Conservation (phyloP, 768 basidiomycete genomes). For the Hygrocybe coccinea region DNA sequence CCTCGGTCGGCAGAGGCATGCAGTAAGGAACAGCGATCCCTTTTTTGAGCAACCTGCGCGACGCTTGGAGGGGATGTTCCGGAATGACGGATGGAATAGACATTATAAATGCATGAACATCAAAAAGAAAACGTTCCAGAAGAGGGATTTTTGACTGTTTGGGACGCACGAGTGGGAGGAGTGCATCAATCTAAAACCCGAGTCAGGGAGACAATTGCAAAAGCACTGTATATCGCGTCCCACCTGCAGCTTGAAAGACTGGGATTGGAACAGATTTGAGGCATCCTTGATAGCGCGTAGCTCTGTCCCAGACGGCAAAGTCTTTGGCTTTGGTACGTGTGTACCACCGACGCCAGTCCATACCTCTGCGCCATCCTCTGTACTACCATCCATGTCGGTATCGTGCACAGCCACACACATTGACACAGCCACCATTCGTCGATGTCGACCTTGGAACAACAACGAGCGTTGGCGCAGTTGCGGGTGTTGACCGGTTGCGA, state of each 20-base stretch:
- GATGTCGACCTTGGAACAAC: slow-evolving; percentile 18
- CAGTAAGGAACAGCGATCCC: slow-evolving; percentile 65
- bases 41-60: slow-evolving; percentile 47
- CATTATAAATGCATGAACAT: slow-evolving; percentile 62
- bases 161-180: slow-evolving; percentile 72
- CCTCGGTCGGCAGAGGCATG: slow-evolving; percentile 64
- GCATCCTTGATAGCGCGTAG: slow-evolving; percentile 69
- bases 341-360: neutral
- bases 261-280: slow-evolving; percentile 68
- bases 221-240: slow-evolving; percentile 6
- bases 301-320: slow-evolving; percentile 66
- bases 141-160: slow-evolving; percentile 52
- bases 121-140: slow-evolving; percentile 63
- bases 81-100: slow-evolving; percentile 53
- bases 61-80: slow-evolving; percentile 63
- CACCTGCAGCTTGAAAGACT: slow-evolving; percentile 82
- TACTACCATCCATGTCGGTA: too few relatives aligned
- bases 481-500: slow-evolving; percentile 58
- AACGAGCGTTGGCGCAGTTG: slow-evolving; percentile 41
- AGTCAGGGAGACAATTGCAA: slow-evolving; percentile 7
- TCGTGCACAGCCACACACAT: too few relatives aligned
- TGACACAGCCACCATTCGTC: too few relatives aligned
- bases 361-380: neutral
- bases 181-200: slow-evolving; percentile 60
- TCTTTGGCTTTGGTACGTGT: slow-evolving; percentile 30